These are phyloP conservation scores for Colletotrichum navitas DNA, from an alignment of 2,329 filamentous ascomycete species.

Conservation along the genomic window DNA sequence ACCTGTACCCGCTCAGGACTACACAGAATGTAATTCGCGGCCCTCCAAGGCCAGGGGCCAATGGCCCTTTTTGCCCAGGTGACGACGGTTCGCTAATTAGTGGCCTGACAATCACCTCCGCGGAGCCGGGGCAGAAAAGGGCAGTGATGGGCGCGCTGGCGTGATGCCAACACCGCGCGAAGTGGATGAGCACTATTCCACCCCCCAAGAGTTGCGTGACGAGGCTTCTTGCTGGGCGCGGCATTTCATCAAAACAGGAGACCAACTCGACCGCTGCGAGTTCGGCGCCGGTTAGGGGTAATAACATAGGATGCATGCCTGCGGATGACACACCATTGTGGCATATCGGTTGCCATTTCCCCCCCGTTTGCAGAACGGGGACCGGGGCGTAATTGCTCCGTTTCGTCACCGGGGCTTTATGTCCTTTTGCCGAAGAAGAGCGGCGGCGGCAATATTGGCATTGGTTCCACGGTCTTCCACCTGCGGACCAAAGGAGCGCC, in stretches of 20 bases:
- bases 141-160: conserved; percentile 30
- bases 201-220: conserved; percentile 16
- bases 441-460: not conserved
- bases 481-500: conserved; percentile 15
- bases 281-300: conserved; percentile 2
- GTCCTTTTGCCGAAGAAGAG: too few relatives aligned
- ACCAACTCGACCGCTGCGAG: not conserved
- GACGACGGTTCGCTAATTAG: conserved; percentile 11
- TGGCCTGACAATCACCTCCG: conserved; percentile 24
- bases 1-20: too few relatives aligned
- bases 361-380: not conserved
- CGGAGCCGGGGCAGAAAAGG: conserved; percentile 13
- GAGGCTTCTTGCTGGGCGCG: conserved; percentile 6
- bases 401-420: not conserved
- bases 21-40: not conserved
- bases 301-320: not conserved
- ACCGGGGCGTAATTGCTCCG: not conserved
- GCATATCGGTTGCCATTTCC: too few relatives aligned
- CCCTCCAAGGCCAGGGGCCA: not conserved
- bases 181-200: conserved; percentile 26
- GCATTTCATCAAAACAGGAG: conserved; percentile 24
- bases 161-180: conserved; percentile 22
- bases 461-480: too few relatives aligned
- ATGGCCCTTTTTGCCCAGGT: conserved; percentile 16
- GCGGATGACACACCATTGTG: not conserved